Conservation (phyloP, 768 basidiomycete genomes). For the Hypholoma sublateritium region DNA sequence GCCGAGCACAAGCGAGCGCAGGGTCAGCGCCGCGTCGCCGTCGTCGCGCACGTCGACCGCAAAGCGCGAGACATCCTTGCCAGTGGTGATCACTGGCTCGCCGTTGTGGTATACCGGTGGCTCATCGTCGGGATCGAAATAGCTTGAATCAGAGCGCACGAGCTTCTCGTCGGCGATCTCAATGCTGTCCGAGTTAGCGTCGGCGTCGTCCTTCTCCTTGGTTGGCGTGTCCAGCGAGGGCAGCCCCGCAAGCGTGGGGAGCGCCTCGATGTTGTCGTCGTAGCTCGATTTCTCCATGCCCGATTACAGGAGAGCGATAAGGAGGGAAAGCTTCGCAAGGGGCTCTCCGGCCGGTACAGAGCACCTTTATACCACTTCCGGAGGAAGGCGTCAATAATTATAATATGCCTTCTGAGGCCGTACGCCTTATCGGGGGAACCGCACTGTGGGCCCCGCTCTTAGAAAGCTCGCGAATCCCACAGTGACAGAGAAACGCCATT, state of each 20-base stretch:
- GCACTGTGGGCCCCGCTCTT: background rate
- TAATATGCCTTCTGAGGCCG: too few species aligned
- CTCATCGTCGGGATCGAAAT: conserved; percentile 20
- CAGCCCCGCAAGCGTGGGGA: background rate
- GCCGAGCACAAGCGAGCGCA: conserved; percentile 56
- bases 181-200: conserved; percentile 10
- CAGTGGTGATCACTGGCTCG: conserved; percentile 43
- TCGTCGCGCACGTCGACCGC: conserved; percentile 61
- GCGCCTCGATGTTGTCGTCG: background rate
- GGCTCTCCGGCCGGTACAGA: background rate
- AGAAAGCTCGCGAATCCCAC: conserved; percentile 5
- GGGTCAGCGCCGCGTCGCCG: conserved; percentile 52
- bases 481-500: background rate
- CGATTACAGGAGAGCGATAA: background rate
- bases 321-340: background rate
- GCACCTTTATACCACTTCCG: too few species aligned
- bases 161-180: conserved; percentile 22
- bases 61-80: conserved; percentile 51
- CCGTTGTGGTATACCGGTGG: conserved; percentile 33
- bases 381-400: too few species aligned
- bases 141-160: background rate
- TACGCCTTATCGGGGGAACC: too few species aligned
- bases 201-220: conserved; percentile 11
- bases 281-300: conserved; percentile 2
- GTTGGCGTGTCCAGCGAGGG: conserved; percentile 3